A percentile compares a stretch with the other conserved stretches of the same genome.
phyloP scores from a whole-genome alignment of 192 early-diverging fungal genomes.

The Linnemannia zychae region DNA sequence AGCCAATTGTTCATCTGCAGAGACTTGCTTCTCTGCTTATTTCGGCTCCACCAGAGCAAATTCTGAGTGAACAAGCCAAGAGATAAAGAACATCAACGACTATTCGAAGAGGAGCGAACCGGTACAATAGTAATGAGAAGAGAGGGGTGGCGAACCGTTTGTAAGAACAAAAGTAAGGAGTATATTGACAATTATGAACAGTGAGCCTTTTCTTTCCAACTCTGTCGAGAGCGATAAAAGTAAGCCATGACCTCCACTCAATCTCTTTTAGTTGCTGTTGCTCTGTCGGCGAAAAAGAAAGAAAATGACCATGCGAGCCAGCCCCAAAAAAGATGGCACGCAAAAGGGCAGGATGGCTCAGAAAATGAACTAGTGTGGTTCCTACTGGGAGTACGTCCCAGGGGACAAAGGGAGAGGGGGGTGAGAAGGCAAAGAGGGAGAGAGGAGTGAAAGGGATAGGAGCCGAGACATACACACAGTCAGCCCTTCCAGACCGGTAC shows the following conservation, averaged over 20 bases:
- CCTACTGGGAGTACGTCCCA: not conserved
- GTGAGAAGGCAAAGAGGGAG: not conserved
- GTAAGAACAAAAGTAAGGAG: slow-evolving; percentile 3
- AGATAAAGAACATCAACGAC: not conserved
- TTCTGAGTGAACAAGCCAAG: not conserved
- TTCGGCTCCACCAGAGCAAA: not conserved
- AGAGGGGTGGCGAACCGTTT: not conserved
- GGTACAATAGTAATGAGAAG: not conserved
- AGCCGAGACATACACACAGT: not conserved
- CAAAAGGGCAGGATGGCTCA: not conserved
- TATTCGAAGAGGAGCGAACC: not conserved
- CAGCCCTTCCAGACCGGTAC: not conserved
- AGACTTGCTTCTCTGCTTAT: not conserved
- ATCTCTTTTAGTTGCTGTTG: not conserved
- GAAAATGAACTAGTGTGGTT: not conserved
- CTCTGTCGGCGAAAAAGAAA: not conserved
- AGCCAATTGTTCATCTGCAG: not conserved
- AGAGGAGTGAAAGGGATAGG: not conserved
- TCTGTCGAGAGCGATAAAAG: slow-evolving; percentile 4
- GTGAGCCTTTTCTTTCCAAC: not conserved
- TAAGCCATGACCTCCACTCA: not conserved
- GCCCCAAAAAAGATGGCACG: not conserved
- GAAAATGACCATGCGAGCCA: not conserved
- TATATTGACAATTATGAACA: slow-evolving; percentile 2
- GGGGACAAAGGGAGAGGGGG: not conserved